Evolutionary conservation across 768 basidiomycete genomes (phyloP).

Genomic region (Lentinula aciculospora): DNA sequence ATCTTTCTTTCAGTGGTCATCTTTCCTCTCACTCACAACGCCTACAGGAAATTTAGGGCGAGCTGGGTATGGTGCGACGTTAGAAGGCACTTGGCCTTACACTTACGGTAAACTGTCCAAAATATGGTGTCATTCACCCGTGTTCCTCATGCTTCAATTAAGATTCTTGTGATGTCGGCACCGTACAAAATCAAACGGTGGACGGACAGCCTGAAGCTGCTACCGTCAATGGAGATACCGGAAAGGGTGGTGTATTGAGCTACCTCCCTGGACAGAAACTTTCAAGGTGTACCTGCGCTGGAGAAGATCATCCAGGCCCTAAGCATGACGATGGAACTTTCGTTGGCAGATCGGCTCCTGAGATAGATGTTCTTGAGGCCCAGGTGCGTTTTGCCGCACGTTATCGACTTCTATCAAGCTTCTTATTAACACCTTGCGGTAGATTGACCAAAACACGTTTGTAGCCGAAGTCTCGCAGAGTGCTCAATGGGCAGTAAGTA

Average conservation of each 20-base stretch:
- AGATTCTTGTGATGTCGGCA: conserved; percentile 53
- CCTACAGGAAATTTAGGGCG: conserved; percentile 18
- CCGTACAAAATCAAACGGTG: conserved; percentile 46
- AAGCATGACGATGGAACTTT: conserved; percentile 37
- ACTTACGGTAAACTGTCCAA: conserved; percentile 22
- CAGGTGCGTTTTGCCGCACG: conserved; percentile 22
- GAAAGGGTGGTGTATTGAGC: conserved; percentile 25
- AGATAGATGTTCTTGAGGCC: conserved; percentile 59
- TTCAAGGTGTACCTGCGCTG: conserved; percentile 51
- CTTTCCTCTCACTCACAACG: conserved; percentile 16
- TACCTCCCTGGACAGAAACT: conserved; percentile 54
- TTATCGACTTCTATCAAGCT: conserved; percentile 3
- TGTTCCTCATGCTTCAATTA: not conserved
- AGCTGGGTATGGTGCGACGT: conserved; percentile 49
- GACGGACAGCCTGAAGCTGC: conserved; percentile 37
- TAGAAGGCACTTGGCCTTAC: conserved; percentile 47
- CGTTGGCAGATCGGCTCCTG: conserved; percentile 49
- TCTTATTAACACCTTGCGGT: not conserved
- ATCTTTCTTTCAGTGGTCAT: conserved; percentile 48
- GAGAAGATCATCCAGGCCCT: conserved; percentile 56
- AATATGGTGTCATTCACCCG: not conserved
- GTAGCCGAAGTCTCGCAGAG: conserved; percentile 41
- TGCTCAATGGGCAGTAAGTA: conserved; percentile 37
- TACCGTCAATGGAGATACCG: conserved; percentile 25
- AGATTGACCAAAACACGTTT: conserved; percentile 5